Conservation (phyloP, 139 green algal genomes). For the Coccomyxa sp. region DNA sequence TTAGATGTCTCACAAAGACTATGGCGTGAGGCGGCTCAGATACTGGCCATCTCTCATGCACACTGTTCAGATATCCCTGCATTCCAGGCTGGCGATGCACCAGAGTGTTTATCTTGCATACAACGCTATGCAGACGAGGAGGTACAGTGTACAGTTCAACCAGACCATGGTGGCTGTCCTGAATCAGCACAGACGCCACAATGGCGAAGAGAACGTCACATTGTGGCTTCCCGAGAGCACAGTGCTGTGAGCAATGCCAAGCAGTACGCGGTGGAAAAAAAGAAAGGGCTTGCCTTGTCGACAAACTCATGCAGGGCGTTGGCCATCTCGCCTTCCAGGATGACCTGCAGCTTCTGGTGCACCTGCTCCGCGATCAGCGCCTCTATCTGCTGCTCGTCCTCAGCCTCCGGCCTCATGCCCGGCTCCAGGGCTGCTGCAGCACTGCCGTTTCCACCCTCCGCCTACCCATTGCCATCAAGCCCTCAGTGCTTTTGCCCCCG, state of each 20-base stretch:
- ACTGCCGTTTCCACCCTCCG: neutral
- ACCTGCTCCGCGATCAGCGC: conserved; percentile 71
- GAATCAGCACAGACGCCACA: neutral
- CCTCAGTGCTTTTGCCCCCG: neutral
- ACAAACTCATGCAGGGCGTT: conserved; percentile 83
- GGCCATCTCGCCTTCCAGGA: conserved; percentile 52
- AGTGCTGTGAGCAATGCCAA: neutral
- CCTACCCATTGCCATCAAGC: neutral
- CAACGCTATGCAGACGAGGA: neutral
- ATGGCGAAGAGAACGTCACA: too few relatives aligned
- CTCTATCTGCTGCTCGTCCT: conserved; percentile 80
- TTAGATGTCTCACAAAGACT: neutral
- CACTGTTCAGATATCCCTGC: neutral
- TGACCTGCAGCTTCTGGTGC: conserved; percentile 54
- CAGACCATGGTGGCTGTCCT: too few relatives aligned
- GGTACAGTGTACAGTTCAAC: neutral
- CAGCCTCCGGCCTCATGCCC: conserved; percentile 49
- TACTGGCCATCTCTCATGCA: neutral
- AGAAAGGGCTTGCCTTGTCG: conserved; percentile 53
- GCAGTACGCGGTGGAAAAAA: neutral
- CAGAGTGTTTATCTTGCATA: neutral
- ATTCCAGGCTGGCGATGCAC: too few relatives aligned
- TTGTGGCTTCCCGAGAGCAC: neutral
- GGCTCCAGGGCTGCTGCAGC: neutral
- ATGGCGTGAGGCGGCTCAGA: neutral